Base-by-base conservation (phyloP, 495 filamentous ascomycete species). In the Neurospora sp. region DNA sequence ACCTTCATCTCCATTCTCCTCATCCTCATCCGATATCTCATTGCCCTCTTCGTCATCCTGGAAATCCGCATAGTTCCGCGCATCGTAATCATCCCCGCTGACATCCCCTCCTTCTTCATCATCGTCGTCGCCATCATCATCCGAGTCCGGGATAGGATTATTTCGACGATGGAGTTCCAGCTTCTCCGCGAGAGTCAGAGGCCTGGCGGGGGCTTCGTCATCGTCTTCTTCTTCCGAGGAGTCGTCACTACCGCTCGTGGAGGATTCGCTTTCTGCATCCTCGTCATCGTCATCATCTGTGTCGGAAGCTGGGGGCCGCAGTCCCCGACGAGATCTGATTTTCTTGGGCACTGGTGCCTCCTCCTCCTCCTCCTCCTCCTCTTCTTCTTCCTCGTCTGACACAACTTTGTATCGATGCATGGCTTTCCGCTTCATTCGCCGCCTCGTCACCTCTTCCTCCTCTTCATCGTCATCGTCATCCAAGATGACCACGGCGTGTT, bases 1-100 rank as follows among this genome's bases (percentile, higher is more conserved):
- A 12, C 53, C 68, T 37, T 40, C 41, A 0, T 37, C 71, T 0
- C 35, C 35, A 37, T 59, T 68, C 9, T 68, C 72, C 11, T 14
- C 37, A 8, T 27, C 48, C 10, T 46, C 46, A 53, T 1, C 20
- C 46, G 38, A 69, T 3, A 59, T 22, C 37, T 73, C 73, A 3
- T 72, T 72, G 1, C 70, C 74, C 42, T 74, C 74, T 3, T 77
- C 74, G 35, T 77, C 76, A 59, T 75, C 74, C 27, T 77, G 72
- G 5, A 74, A 77, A 22, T 75, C 74, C 1, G 70, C 74, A 39
- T 77, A 77, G 16, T 72, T 44, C 11, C 71, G 40, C n/a, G 71
- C 75, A 69, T 73, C 73, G 27, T 75, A 75, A 68, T 75, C 76
- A 16, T 75, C 75, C 3, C 53, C 73, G 12, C 38, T 40, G 70